phyloP scores from a whole-genome alignment of 164 flowering plant genomes.

The Dillenia suffruticosa region DNA sequence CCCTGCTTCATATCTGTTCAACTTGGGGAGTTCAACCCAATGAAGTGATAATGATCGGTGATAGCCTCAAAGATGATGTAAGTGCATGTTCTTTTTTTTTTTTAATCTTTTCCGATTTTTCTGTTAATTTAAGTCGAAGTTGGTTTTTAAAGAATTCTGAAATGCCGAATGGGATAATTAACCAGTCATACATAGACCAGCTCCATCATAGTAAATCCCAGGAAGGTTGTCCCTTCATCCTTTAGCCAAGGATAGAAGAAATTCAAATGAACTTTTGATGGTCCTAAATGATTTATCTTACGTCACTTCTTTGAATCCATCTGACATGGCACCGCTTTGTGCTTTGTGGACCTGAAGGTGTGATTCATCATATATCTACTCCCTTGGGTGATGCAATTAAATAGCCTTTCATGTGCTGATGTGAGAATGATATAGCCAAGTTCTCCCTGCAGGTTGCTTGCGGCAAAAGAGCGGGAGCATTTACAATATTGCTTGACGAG shows the following conservation, averaged over 20 bases:
- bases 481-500: slow-evolving; percentile 88
- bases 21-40: slow-evolving; percentile 72
- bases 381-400: too few species aligned
- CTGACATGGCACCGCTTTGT: too few species aligned
- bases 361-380: too few species aligned
- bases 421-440: too few species aligned
- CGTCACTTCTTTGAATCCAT: too few species aligned
- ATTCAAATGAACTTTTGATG: not conserved
- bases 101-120: slow-evolving; percentile 1
- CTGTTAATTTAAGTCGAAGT: not conserved
- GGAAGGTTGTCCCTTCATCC: not conserved
- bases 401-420: too few species aligned
- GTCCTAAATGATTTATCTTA: slow-evolving; percentile 1
- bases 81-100: slow-evolving; percentile 17
- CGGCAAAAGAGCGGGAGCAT: slow-evolving; percentile 87
- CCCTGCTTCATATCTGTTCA: slow-evolving; percentile 83
- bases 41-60: slow-evolving; percentile 95
- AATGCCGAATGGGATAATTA: too few species aligned
- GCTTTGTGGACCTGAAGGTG: too few species aligned
- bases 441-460: slow-evolving; percentile 54
- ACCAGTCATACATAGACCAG: too few species aligned
- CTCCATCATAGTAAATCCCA: not conserved
- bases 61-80: slow-evolving; percentile 95
- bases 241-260: not conserved
- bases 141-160: too few species aligned